A percentile compares a stretch with the other conserved stretches of the same genome.
These are phyloP conservation scores for Fusarium cicatricum DNA, from an alignment of 2,329 filamentous ascomycete genomes.

Conservation along the genomic window DNA sequence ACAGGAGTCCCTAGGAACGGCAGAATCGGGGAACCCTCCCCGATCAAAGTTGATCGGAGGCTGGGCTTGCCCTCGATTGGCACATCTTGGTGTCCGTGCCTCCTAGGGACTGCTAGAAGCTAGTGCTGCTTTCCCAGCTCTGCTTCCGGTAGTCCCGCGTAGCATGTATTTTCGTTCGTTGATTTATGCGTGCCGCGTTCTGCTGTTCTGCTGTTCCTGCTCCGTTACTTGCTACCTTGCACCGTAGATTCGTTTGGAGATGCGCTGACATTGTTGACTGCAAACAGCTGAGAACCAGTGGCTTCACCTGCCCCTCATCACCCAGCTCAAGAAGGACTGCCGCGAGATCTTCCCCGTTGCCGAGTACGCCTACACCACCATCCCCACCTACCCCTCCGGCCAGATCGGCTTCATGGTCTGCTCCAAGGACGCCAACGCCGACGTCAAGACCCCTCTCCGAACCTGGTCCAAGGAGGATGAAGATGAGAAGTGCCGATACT, in stretches of 20 bases:
- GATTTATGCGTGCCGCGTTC: slow-evolving; percentile 23
- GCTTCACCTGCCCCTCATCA: slow-evolving; percentile 95
- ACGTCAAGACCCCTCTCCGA: slow-evolving; percentile 87
- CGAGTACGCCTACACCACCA: slow-evolving; percentile 99
- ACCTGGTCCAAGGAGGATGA: slow-evolving; percentile 87
- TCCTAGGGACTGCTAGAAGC: slow-evolving; percentile 50
- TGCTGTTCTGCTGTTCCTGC: slow-evolving; percentile 35
- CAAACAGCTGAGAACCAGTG: slow-evolving; percentile 94
- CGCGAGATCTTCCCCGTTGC: slow-evolving; percentile 95
- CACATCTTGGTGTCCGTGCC: slow-evolving; percentile 37
- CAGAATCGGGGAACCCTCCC: slow-evolving; percentile 37
- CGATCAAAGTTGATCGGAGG: slow-evolving; percentile 32
- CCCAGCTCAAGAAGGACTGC: slow-evolving; percentile 95
- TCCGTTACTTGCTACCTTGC: slow-evolving; percentile 27
- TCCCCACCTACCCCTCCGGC: slow-evolving; percentile 97
- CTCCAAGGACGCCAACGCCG: slow-evolving; percentile 87
- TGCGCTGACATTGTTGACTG: slow-evolving; percentile 26
- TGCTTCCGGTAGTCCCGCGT: slow-evolving; percentile 50
- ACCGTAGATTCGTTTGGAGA: slow-evolving; percentile 16
- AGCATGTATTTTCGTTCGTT: slow-evolving; percentile 34
- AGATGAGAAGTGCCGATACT: slow-evolving; percentile 93
- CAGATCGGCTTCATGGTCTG: slow-evolving; percentile 99
- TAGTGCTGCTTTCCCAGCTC: slow-evolving; percentile 51
- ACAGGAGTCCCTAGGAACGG: slow-evolving; percentile 48
- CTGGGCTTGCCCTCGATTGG: slow-evolving; percentile 38